A percentile compares a stretch with the other conserved stretches of the same genome.
phyloP scores from a whole-genome alignment of 169 alveolate genomes.

The Prorocentrum cordatum region DNA sequence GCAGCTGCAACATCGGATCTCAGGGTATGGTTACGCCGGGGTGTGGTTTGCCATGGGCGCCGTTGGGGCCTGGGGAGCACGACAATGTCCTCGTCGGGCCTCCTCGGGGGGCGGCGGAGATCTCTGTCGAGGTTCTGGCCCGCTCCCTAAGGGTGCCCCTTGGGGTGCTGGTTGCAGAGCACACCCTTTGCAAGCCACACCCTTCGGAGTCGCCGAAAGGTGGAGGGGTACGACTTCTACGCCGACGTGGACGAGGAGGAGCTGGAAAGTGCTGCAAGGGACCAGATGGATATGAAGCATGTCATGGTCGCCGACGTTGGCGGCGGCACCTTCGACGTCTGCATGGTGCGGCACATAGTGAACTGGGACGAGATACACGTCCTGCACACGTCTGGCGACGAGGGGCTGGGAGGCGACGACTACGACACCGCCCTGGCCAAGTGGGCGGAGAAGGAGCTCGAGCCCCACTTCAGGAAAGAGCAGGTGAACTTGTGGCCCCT shows the following conservation, averaged over 20 bases:
- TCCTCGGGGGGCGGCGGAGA: not conserved
- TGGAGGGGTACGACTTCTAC: not conserved
- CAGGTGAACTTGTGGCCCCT: not conserved
- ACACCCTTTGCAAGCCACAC: not conserved
- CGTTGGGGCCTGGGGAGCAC: too few relatives aligned
- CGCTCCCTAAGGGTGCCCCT: not conserved
- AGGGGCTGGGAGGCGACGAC: conserved; percentile 26
- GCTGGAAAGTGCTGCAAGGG: too few relatives aligned
- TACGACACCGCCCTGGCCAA: not conserved
- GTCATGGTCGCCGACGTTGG: conserved; percentile 16
- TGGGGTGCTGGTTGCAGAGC: not conserved
- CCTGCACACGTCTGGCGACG: conserved; percentile 12
- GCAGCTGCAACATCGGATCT: too few relatives aligned
- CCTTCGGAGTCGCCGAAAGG: not conserved
- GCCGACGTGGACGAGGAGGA: not conserved
- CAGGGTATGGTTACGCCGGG: too few relatives aligned
- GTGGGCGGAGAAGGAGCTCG: not conserved
- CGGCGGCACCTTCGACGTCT: conserved; percentile 22
- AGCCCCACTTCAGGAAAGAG: not conserved
- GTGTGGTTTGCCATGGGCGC: too few relatives aligned
- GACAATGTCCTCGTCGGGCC: too few relatives aligned
- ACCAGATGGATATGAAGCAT: conserved; percentile 3
- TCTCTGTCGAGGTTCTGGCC: not conserved
- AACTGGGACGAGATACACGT: conserved; percentile 19
- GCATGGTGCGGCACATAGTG: conserved; percentile 9